A percentile compares a stretch with the other conserved stretches of the same genome.
phyloP scores from a whole-genome alignment of 202 grass and related monocot species.

The Zizania palustris region DNA sequence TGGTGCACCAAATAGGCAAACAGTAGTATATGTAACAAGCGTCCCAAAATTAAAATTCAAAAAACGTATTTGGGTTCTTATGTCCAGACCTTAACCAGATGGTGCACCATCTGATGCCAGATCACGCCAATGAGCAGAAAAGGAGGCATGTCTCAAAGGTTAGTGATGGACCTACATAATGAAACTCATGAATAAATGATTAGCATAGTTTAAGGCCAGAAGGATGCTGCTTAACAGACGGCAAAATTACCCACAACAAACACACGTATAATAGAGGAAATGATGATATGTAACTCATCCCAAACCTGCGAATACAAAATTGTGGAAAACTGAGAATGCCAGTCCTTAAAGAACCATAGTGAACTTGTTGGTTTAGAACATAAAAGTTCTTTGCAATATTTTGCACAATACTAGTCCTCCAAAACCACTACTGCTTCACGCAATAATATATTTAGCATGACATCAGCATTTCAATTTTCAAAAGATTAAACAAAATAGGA shows the following conservation, averaged over 20 bases:
- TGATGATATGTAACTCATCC: not conserved
- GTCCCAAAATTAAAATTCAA: constrained; percentile 1
- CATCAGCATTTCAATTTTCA: constrained; percentile 33
- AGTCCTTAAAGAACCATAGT: not conserved
- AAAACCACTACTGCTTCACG: constrained; percentile 15
- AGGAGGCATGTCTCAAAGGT: not conserved
- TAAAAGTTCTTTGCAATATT: not conserved
- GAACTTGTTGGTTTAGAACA: not conserved
- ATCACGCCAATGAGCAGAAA: constrained; percentile 18
- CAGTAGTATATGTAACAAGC: not conserved
- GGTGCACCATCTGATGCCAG: not conserved
- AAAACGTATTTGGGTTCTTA: constrained; percentile 7
- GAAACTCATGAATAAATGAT: constrained; percentile 26
- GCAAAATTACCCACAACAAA: not conserved
- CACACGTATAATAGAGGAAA: not conserved
- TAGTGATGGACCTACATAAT: constrained; percentile 19
- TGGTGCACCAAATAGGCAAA: not conserved
- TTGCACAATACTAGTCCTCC: not conserved
- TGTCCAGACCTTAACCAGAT: constrained; percentile 39
- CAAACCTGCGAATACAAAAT: not conserved
- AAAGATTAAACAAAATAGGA: constrained; percentile 13
- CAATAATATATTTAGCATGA: constrained; percentile 13
- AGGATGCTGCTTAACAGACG: not conserved
- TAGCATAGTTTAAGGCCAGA: constrained; percentile 1
- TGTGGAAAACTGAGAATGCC: not conserved